A percentile compares a stretch with the other conserved stretches of the same genome.
These are phyloP conservation scores for Aquilaria yunnanensis DNA, from an alignment of 345 rosid genomes.

Conservation along the genomic window DNA sequence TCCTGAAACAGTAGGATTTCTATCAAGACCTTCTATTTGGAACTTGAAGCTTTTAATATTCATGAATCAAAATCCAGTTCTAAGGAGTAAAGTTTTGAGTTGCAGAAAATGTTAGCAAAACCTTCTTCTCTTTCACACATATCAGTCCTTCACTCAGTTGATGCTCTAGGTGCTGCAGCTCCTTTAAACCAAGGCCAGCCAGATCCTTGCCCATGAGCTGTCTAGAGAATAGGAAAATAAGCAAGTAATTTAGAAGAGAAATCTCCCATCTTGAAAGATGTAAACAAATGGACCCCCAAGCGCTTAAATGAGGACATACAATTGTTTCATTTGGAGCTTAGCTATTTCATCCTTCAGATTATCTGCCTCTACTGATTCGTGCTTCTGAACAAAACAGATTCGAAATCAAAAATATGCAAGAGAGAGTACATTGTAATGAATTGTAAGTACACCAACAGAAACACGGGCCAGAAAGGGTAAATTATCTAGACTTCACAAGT, in stretches of 20 bases:
- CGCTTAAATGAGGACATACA: conserved; percentile 38
- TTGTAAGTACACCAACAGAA: background rate
- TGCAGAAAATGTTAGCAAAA: conserved; percentile 8
- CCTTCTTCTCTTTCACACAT: conserved; percentile 78
- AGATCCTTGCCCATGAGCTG: conserved; percentile 65
- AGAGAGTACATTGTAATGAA: background rate
- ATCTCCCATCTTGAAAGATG: background rate
- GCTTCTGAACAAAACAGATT: conserved; percentile 31
- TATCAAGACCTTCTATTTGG: conserved; percentile 10
- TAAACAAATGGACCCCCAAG: background rate
- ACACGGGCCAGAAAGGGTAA: too few species aligned
- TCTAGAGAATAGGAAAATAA: conserved; percentile 30
- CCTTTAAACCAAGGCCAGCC: conserved; percentile 56
- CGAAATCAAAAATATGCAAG: conserved; percentile 3
- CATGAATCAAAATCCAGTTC: too few species aligned
- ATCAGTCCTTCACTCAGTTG: conserved; percentile 53
- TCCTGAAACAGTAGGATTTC: conserved; percentile 48
- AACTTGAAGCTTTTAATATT: background rate
- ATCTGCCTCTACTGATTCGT: conserved; percentile 43
- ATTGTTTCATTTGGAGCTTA: conserved; percentile 64
- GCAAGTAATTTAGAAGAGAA: conserved; percentile 3
- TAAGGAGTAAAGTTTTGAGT: background rate
- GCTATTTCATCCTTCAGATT: conserved; percentile 54
- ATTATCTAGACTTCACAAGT: too few species aligned
- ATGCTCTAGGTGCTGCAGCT: conserved; percentile 66